Evolutionary conservation across 768 basidiomycete species (phyloP), one percentile per base, ranked within the genome.

Genomic region (Paxillus ammoniavirescens): DNA sequence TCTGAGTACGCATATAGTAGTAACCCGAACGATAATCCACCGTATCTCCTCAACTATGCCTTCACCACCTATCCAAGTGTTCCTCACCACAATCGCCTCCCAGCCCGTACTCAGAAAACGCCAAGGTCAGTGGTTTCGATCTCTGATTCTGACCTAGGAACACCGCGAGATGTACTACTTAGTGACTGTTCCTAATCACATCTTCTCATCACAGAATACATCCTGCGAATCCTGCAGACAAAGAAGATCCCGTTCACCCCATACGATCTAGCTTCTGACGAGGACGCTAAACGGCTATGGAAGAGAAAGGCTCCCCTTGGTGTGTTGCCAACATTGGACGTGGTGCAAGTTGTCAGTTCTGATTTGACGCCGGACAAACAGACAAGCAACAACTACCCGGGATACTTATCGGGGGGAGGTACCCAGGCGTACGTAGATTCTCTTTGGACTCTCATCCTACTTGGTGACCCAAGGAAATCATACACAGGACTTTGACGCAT

Each of bases 41-140:
- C 42, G 42, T 35, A 61, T 49, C 52, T 26, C 41, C 35, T n/a
- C 26, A 51, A 42, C 49, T 12, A 91, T 89, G 87, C 77, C 85
- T 49, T 82, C 90, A n/a, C 91, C 91, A 6, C 91, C 91, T 8
- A 86, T 93, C 54, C 82, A 88, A 61, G 66, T 73, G 38, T 93
- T 91, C 68, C 78, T 93, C 50, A 93, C 92, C n/a, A 93, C 92
- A 14, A 93, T 93, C 58, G 87, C 86, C 2, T 89, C 89, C 45
- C 87, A 91, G 64, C 83, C 88, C 1, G 79, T 81, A 47, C 76
- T 93, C 55, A 77, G 91, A 59, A 83, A 87, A 61, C 83, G 89
- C 23, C 91, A 93, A 82, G 90, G 91, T 85, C 42, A 31, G 68
- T 57, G 8, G 31, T 38, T 9, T 13, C 37, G 38, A 50, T 51